A percentile compares a stretch with the other conserved stretches of the same genome.
These are phyloP conservation scores for Chlorella ohadii DNA, from an alignment of 139 green algal genomes.

Conservation along the genomic window DNA sequence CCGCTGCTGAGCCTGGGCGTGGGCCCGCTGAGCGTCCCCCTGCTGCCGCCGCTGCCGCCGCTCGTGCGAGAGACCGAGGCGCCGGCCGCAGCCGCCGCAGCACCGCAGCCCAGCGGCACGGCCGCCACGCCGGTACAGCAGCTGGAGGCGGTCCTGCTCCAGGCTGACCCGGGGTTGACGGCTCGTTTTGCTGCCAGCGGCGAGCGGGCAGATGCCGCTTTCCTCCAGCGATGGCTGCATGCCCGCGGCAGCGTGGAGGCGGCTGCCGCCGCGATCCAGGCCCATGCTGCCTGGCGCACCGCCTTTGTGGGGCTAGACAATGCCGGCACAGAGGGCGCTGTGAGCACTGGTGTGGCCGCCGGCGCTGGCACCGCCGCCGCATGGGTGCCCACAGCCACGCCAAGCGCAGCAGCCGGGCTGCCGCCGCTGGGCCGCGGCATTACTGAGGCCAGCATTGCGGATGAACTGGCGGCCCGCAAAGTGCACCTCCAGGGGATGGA, in stretches of 20 bases:
- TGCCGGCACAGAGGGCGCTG: background rate
- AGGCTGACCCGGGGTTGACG: background rate
- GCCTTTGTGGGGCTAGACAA: background rate
- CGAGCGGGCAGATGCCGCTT: constrained; percentile 27
- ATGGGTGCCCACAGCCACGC: background rate
- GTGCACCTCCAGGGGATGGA: constrained; percentile 58
- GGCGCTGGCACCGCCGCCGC: background rate
- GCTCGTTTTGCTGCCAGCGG: constrained; percentile 1
- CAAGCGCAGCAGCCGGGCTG: background rate
- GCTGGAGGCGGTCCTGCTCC: background rate
- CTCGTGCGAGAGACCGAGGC: no score
- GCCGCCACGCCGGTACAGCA: background rate
- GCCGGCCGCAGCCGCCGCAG: background rate
- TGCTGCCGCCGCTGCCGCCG: no score
- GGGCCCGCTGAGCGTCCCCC: no score
- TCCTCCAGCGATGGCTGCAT: constrained; percentile 42
- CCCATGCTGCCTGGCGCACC: constrained; percentile 48
- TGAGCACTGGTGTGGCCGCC: background rate
- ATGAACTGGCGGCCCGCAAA: constrained; percentile 53
- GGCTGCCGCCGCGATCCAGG: constrained; percentile 28
- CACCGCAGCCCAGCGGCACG: background rate
- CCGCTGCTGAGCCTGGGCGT: no score
- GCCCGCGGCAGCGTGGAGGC: constrained; percentile 33
- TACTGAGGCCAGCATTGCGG: constrained; percentile 39
- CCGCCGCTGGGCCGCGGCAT: constrained; percentile 16